These are phyloP conservation scores for Aegilops speltoides DNA, from an alignment of 176 grass and related monocot genomes.

Conservation along the genomic window DNA sequence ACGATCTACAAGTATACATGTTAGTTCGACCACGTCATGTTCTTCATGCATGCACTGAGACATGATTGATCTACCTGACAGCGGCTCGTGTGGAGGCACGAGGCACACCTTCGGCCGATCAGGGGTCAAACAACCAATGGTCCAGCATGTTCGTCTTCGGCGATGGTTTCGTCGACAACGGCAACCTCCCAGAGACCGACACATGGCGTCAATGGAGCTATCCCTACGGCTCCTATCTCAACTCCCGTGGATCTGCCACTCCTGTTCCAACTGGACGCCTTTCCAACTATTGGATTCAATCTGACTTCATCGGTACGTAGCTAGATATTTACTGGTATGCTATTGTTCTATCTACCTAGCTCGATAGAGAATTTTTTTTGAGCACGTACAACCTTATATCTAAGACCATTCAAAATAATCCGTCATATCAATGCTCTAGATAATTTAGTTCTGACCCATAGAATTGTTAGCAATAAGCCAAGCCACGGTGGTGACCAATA, in stretches of 20 bases:
- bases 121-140: neutral
- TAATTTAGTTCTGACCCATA: too few relatives aligned
- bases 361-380: neutral
- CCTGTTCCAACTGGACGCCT: neutral
- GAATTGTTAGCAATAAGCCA: too few relatives aligned
- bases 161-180: neutral
- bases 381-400: neutral
- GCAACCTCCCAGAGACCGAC: neutral
- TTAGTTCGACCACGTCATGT: too few relatives aligned
- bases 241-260: neutral
- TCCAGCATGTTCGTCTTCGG: constrained; percentile 8
- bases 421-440: too few relatives aligned
- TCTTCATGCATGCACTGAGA: neutral
- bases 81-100: neutral
- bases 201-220: neutral
- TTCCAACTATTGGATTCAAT: neutral
- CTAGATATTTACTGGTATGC: neutral
- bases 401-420: neutral
- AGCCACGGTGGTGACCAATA: too few relatives aligned
- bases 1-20: too few relatives aligned
- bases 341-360: neutral
- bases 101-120: neutral
- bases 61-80: neutral
- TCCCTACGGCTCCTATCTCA: neutral
- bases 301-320: neutral